phyloP scores from a whole-genome alignment of 768 basidiomycete genomes.

The Lactarius trivialis region DNA sequence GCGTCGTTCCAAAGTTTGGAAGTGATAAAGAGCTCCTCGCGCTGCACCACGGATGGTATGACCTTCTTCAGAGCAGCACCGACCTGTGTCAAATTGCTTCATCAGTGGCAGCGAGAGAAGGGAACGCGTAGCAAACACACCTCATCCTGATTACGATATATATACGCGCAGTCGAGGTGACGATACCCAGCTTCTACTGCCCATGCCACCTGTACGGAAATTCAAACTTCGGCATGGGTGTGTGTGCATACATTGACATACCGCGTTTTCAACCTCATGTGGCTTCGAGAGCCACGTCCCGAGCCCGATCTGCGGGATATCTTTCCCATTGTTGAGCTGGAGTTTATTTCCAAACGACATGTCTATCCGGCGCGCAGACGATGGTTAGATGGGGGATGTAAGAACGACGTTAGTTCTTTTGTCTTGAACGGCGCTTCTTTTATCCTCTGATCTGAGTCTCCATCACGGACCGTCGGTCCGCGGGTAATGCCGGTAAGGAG shows the following conservation, averaged over 20 bases:
- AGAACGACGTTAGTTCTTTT: background rate
- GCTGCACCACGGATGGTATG: slow-evolving; percentile 68
- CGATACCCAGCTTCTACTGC: slow-evolving; percentile 74
- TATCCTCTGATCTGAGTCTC: background rate
- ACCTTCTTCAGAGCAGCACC: slow-evolving; percentile 70
- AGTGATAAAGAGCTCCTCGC: slow-evolving; percentile 76
- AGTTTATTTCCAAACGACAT: slow-evolving; percentile 41
- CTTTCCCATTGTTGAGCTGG: slow-evolving; percentile 41
- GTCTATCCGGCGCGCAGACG: background rate
- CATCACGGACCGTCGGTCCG: background rate
- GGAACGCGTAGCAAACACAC: slow-evolving; percentile 22
- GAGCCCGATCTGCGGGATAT: slow-evolving; percentile 71
- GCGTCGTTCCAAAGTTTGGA: slow-evolving; percentile 79
- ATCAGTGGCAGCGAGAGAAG: background rate
- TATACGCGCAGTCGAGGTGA: slow-evolving; percentile 78
- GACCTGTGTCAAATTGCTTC: slow-evolving; percentile 31
- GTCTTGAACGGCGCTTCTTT: background rate
- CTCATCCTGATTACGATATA: slow-evolving; percentile 76
- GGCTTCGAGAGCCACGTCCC: slow-evolving; percentile 79
- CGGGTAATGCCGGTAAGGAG: background rate
- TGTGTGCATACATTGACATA: slow-evolving; percentile 26
- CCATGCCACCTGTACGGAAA: slow-evolving; percentile 50
- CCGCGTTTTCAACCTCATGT: slow-evolving; percentile 68
- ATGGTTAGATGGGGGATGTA: background rate
- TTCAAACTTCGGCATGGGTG: background rate